Conservation (phyloP, 139 green algal species). For the Monoraphidium neglectum region DNA sequence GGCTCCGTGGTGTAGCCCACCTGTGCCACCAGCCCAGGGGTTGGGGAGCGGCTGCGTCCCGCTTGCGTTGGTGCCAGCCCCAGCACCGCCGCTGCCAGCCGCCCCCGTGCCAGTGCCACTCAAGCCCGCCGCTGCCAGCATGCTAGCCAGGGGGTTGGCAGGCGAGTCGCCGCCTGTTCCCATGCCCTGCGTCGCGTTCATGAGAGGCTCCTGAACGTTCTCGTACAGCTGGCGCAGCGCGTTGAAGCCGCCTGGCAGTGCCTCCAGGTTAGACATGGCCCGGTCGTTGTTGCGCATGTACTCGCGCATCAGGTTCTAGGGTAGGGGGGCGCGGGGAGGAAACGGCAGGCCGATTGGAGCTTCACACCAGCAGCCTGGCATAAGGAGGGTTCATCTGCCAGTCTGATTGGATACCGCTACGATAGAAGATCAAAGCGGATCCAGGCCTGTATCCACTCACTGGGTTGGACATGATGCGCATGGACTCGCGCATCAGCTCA, state of each 20-base stretch:
- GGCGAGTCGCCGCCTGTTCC: conserved; percentile 19
- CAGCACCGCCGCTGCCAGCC: conserved; percentile 7
- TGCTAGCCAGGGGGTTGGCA: conserved; percentile 64
- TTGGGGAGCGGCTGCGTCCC: conserved; percentile 92
- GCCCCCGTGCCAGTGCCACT: conserved; percentile 14
- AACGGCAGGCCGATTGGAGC: neutral
- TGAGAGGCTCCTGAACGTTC: conserved; percentile 83
- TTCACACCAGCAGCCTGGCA: too few relatives aligned
- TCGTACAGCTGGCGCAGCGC: conserved; percentile 90
- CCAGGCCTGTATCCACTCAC: too few relatives aligned
- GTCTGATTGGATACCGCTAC: too few relatives aligned
- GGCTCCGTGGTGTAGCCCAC: too few relatives aligned
- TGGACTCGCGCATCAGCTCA: conserved; percentile 76
- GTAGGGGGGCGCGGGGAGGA: neutral
- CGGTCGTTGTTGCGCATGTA: conserved; percentile 90
- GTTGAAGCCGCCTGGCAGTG: conserved; percentile 95
- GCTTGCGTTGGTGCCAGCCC: conserved; percentile 20
- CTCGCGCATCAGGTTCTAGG: conserved; percentile 88
- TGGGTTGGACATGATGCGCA: conserved; percentile 84
- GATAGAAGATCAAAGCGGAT: too few relatives aligned
- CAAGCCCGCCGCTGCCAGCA: conserved; percentile 17
- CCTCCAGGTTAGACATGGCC: conserved; percentile 94
- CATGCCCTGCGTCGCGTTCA: conserved; percentile 76
- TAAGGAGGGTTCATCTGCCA: too few relatives aligned
- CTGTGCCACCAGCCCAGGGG: conserved; percentile 75